Percentiles rank a stretch among this genome's conserved stretches.
Conservation (phyloP, 2,329 filamentous ascomycete genomes). For the Cladosporium austrohemisphaericum region DNA sequence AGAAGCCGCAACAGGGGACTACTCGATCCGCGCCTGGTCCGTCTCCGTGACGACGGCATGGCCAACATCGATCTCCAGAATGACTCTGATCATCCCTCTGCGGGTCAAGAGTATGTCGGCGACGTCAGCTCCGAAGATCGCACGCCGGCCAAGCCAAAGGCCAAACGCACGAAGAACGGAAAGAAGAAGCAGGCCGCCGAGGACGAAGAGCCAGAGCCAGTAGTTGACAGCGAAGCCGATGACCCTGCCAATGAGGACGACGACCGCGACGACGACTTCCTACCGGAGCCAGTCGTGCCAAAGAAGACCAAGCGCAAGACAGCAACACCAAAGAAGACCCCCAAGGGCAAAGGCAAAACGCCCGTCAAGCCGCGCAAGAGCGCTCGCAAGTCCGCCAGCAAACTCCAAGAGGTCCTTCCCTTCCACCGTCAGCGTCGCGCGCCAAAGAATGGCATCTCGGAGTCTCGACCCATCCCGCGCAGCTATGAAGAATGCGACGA, state of each 20-base stretch:
- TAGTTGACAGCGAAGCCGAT: neutral
- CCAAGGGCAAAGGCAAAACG: neutral
- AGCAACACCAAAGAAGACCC: neutral
- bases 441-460: conserved; percentile 6
- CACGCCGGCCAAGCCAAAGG: neutral
- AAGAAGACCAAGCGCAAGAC: neutral
- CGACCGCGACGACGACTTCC: neutral
- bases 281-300: neutral
- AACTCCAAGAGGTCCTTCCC: neutral
- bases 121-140: neutral
- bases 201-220: neutral
- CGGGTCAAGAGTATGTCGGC: neutral
- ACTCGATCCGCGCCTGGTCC: neutral
- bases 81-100: neutral
- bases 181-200: neutral
- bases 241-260: neutral
- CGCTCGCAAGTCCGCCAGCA: neutral
- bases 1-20: neutral
- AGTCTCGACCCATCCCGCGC: conserved; percentile 18
- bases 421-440: conserved; percentile 10
- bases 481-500: conserved; percentile 28
- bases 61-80: neutral
- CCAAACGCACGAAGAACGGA: neutral
- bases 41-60: neutral
- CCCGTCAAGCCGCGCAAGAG: neutral